Evolutionary conservation across 1,139 yeast species (phyloP).

Genomic region (Lodderomyces oxycetoniae): DNA sequence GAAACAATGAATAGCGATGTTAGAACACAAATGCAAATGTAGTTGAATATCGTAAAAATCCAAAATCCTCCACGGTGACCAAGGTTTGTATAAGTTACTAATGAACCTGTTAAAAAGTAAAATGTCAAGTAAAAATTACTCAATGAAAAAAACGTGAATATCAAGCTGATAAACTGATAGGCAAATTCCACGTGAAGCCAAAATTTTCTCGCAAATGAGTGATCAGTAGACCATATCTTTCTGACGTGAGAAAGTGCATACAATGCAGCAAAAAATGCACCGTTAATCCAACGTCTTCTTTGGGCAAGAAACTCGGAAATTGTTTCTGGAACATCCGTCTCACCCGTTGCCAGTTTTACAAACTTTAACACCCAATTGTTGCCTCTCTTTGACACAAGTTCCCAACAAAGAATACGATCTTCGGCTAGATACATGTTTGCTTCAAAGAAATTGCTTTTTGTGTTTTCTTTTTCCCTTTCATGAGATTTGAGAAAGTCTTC

Average conservation of each 20-base stretch:
- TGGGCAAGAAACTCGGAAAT: constrained; percentile 89
- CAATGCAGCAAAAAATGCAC: constrained; percentile 94
- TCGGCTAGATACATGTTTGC: constrained; percentile 98
- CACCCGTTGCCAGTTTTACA: constrained; percentile 91
- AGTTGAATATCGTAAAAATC: constrained; percentile 79
- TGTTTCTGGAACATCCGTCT: constrained; percentile 94
- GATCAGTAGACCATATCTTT: constrained; percentile 84
- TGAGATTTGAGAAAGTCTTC: constrained; percentile 51
- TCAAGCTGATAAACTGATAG: constrained; percentile 70
- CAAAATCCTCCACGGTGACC: constrained; percentile 72
- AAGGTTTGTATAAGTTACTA: constrained; percentile 46
- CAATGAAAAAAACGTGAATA: constrained; percentile 85
- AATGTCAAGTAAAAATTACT: constrained; percentile 88
- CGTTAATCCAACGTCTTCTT: constrained; percentile 97
- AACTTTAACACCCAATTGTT: constrained; percentile 92
- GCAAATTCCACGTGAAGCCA: constrained; percentile 78
- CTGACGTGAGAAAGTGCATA: constrained; percentile 76
- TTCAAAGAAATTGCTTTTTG: constrained; percentile 71
- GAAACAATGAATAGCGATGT: constrained; percentile 85
- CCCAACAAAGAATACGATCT: constrained; percentile 97
- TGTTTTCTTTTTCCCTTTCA: constrained; percentile 29
- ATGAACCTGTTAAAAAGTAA: constrained; percentile 87
- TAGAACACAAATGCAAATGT: constrained; percentile 72
- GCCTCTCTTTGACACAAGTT: constrained; percentile 78
- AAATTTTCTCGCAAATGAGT: constrained; percentile 68